Percentiles rank a stretch among this genome's conserved stretches.
Conservation (phyloP, 495 filamentous ascomycete species). For the Hypoxylon intermedium region DNA sequence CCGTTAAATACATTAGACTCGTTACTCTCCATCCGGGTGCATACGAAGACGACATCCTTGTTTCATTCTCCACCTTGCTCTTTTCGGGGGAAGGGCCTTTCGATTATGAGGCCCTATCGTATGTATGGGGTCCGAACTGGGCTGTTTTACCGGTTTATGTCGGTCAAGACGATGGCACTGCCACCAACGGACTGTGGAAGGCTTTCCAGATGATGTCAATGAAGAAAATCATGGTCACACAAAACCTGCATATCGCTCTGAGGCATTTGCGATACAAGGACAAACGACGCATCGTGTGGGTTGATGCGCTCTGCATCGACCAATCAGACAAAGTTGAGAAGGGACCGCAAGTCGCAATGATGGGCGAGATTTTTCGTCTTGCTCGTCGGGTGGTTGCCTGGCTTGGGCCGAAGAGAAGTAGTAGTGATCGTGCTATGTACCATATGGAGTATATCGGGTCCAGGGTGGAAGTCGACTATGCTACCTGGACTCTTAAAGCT, state of each 20-base stretch:
- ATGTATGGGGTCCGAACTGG: constrained; percentile 10
- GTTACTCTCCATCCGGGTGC: constrained; percentile 7
- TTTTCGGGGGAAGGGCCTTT: background rate
- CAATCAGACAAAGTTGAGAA: constrained; percentile 34
- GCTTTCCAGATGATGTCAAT: background rate
- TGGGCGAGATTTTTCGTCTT: constrained; percentile 38
- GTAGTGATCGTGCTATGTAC: constrained; percentile 25
- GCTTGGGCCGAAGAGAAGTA: constrained; percentile 32
- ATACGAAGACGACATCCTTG: constrained; percentile 1
- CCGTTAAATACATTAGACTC: constrained; percentile 28
- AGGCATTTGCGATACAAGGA: constrained; percentile 13
- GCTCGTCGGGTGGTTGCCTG: constrained; percentile 38
- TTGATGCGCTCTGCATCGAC: constrained; percentile 23
- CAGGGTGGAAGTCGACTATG: constrained; percentile 2
- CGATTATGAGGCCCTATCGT: constrained; percentile 24
- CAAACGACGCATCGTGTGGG: constrained; percentile 7
- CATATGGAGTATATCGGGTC: constrained; percentile 13
- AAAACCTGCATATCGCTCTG: constrained; percentile 8
- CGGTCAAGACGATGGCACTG: background rate
- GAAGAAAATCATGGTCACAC: background rate
- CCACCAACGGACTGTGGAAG: background rate
- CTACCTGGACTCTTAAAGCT: background rate
- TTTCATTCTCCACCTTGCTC: constrained; percentile 6
- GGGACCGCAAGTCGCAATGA: constrained; percentile 35
- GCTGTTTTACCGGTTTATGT: background rate